Evolutionary conservation across 768 basidiomycete genomes (phyloP).

Genomic region (Russula griseocarnosa): DNA sequence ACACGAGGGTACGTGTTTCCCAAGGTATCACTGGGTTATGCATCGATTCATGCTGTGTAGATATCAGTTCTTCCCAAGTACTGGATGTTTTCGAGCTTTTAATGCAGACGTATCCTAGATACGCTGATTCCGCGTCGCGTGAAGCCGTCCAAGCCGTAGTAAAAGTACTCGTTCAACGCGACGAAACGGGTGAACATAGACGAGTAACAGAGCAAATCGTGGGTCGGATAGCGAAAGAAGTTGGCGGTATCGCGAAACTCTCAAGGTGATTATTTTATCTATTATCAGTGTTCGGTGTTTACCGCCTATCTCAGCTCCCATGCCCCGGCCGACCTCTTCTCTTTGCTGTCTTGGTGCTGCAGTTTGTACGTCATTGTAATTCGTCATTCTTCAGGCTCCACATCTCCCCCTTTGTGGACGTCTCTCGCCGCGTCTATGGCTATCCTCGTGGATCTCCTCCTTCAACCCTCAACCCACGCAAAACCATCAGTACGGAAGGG

Average conservation of each 20-base stretch:
- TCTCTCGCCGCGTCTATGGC: constrained; percentile 56
- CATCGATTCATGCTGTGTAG: constrained; percentile 37
- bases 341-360: constrained; percentile 69
- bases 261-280: constrained; percentile 47
- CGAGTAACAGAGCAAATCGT: constrained; percentile 65
- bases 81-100: constrained; percentile 71
- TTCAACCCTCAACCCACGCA: constrained; percentile 48
- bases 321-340: constrained; percentile 59
- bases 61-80: constrained; percentile 54
- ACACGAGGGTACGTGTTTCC: constrained; percentile 49
- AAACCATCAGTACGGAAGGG: constrained; percentile 61
- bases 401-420: constrained; percentile 47
- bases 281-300: background rate
- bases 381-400: constrained; percentile 43
- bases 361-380: constrained; percentile 55
- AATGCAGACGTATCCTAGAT: constrained; percentile 73
- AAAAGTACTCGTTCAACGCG: constrained; percentile 58
- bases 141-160: constrained; percentile 67
- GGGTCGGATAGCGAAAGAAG: constrained; percentile 72
- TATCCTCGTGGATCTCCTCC: constrained; percentile 52
- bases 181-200: constrained; percentile 51
- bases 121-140: constrained; percentile 66
- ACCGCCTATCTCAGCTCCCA: constrained; percentile 30
- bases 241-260: constrained; percentile 51
- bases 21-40: background rate